phyloP scores from a whole-genome alignment of 2,329 filamentous ascomycete genomes.

The Pyrenochaeta sp. region DNA sequence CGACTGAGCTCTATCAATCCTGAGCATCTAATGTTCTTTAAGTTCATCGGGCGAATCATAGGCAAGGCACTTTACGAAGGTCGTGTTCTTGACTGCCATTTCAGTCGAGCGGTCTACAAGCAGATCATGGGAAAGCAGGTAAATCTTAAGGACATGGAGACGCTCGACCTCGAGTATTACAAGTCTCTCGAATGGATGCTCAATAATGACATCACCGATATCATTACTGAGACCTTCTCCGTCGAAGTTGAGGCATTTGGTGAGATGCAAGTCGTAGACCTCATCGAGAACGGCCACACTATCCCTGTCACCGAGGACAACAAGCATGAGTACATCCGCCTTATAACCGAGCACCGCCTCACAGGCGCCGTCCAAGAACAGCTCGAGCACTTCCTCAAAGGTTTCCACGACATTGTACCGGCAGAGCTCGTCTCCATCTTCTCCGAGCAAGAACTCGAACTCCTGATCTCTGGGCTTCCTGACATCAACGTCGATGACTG shows the following conservation, averaged over 20 bases:
- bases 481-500: constrained; percentile 99
- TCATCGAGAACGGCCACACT: constrained; percentile 87
- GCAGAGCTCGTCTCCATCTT: constrained; percentile 95
- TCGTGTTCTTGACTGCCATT: constrained; percentile 95
- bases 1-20: constrained; percentile 92
- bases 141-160: constrained; percentile 99
- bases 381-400: constrained; percentile 89
- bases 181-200: constrained; percentile 99
- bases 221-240: constrained; percentile 95
- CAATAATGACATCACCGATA: constrained; percentile 97
- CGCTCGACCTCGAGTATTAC: constrained; percentile 97
- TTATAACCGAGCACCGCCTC: constrained; percentile 93
- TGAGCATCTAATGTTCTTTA: constrained; percentile 98
- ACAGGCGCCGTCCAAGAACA: constrained; percentile 93
- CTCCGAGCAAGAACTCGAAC: constrained; percentile 96
- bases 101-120: constrained; percentile 98
- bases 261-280: constrained; percentile 84
- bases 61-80: constrained; percentile 98
- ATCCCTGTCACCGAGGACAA: constrained; percentile 96
- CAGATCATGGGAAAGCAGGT: constrained; percentile 93
- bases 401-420: constrained; percentile 98
- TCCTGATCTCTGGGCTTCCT: constrained; percentile 94
- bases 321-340: constrained; percentile 95
- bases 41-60: constrained; percentile 98
- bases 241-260: constrained; percentile 95